These are phyloP conservation scores for Neurospora sp. DNA, from an alignment of 495 filamentous ascomycete genomes.

Conservation along the genomic window DNA sequence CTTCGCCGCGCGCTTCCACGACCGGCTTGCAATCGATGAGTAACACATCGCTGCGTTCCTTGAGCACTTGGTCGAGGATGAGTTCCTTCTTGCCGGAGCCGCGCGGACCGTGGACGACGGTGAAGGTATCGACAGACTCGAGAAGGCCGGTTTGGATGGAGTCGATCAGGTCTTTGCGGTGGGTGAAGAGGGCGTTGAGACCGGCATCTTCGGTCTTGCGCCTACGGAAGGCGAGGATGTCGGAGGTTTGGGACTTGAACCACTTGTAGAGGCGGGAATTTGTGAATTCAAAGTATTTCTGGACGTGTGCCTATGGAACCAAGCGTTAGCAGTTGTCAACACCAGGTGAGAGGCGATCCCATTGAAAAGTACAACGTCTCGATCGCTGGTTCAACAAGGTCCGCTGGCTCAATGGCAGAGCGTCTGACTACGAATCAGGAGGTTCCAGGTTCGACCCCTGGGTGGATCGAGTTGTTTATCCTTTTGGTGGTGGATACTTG, in stretches of 20 bases:
- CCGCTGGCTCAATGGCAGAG: not conserved
- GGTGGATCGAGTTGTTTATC: not conserved
- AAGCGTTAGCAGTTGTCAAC: not conserved
- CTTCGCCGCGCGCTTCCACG: conserved; percentile 83
- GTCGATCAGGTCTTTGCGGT: conserved; percentile 69
- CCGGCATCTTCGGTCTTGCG: conserved; percentile 53
- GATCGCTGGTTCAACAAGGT: not conserved
- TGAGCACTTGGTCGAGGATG: conserved; percentile 72
- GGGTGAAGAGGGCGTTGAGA: conserved; percentile 76
- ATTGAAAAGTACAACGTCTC: not conserved
- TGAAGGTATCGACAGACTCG: conserved; percentile 84
- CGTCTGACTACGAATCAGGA: not conserved
- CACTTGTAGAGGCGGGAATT: conserved; percentile 64
- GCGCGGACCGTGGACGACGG: conserved; percentile 83
- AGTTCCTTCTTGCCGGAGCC: conserved; percentile 88
- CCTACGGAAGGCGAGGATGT: conserved; percentile 46
- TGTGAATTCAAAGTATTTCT: conserved; percentile 58
- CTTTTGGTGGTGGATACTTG: not conserved
- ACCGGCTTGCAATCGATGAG: conserved; percentile 94
- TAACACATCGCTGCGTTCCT: conserved; percentile 65
- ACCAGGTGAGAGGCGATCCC: not conserved
- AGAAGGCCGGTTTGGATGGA: conserved; percentile 77
- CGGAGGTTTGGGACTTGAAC: conserved; percentile 70
- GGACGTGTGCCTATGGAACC: conserved; percentile 53
- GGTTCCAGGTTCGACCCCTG: not conserved